phyloP scores from a whole-genome alignment of 1,139 yeast genomes.

The Eremothecium coryli region DNA sequence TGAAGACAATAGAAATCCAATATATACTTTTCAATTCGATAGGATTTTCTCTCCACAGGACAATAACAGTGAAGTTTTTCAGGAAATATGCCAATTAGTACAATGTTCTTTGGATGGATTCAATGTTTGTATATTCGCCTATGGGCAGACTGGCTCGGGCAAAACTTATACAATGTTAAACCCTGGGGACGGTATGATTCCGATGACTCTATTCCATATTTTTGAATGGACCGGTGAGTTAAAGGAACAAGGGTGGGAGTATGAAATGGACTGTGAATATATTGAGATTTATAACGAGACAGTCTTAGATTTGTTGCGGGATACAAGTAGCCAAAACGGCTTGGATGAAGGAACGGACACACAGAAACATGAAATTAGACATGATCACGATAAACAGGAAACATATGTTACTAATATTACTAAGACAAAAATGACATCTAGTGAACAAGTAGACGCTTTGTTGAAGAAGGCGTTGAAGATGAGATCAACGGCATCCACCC shows the following conservation, averaged over 20 bases:
- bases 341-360: conserved; percentile 26
- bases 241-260: conserved; percentile 55
- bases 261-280: conserved; percentile 62
- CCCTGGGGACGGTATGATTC: conserved; percentile 68
- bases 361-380: conserved; percentile 60
- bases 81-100: conserved; percentile 76
- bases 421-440: conserved; percentile 39
- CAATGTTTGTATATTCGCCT: conserved; percentile 90
- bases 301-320: conserved; percentile 56
- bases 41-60: conserved; percentile 53
- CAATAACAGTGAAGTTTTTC: conserved; percentile 58
- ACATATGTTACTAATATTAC: conserved; percentile 59
- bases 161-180: conserved; percentile 87
- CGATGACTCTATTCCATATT: conserved; percentile 64
- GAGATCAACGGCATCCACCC: conserved; percentile 76
- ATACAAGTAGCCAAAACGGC: conserved; percentile 13
- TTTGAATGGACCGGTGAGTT: conserved; percentile 50
- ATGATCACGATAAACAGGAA: conserved; percentile 43
- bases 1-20: conserved; percentile 12
- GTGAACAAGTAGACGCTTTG: conserved; percentile 43
- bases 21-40: conserved; percentile 57
- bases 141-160: conserved; percentile 97
- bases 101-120: conserved; percentile 87
- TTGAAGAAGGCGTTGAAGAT: conserved; percentile 49
- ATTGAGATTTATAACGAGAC: conserved; percentile 84